Percentiles rank a stretch among this genome's conserved stretches.
phyloP scores from a whole-genome alignment of 2,329 filamentous ascomycete genomes.

The Fusarium newnesense region DNA sequence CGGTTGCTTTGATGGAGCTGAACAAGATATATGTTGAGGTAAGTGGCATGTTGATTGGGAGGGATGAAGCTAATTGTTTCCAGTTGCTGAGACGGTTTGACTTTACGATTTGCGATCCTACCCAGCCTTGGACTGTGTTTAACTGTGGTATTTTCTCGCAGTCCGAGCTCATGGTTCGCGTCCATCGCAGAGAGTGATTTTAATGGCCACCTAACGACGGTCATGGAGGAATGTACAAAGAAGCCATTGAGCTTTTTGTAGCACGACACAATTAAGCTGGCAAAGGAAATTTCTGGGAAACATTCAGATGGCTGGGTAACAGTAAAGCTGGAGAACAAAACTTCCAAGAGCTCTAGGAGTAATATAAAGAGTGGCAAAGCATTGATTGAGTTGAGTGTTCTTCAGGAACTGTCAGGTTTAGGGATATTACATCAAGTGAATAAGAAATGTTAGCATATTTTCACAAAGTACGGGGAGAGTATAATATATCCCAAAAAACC shows the following conservation, averaged over 20 bases:
- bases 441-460: rapidly evolving
- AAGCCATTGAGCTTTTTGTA: too few species aligned
- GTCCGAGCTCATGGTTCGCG: conserved; percentile 44
- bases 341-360: too few species aligned
- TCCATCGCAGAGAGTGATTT: background rate
- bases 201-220: rapidly evolving
- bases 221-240: too few species aligned
- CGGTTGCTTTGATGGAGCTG: conserved; percentile 53
- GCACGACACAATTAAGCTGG: too few species aligned
- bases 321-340: too few species aligned
- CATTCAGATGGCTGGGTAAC: too few species aligned
- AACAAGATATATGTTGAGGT: conserved; percentile 56
- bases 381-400: too few species aligned
- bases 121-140: conserved; percentile 46
- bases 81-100: conserved; percentile 49
- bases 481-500: background rate
- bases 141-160: conserved; percentile 48
- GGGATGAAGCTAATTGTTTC: background rate
- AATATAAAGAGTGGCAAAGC: background rate
- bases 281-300: too few species aligned
- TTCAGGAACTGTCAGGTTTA: too few species aligned
- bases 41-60: background rate
- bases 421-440: too few species aligned
- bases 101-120: conserved; percentile 45
- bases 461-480: background rate